A percentile compares a stretch with the other conserved stretches of the same genome.
phyloP scores from a whole-genome alignment of 176 grass and related monocot species.

The Oryza glumipatula region DNA sequence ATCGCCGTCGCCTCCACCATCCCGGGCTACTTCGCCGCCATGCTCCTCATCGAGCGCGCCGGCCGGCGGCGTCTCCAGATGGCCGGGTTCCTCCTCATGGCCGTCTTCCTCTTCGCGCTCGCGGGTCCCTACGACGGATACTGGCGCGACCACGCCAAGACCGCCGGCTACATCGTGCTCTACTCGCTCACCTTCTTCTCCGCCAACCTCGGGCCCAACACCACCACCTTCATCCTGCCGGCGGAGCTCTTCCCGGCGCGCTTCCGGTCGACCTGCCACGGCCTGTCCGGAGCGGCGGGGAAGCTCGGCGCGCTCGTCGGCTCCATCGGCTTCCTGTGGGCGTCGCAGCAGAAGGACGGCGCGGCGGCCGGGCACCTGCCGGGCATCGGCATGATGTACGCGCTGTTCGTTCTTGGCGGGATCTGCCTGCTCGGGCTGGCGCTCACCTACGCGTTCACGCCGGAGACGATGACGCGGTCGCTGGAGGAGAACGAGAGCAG shows the following conservation, averaged over 20 bases:
- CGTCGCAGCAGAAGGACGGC: constrained; percentile 41
- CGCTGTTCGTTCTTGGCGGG: constrained; percentile 54
- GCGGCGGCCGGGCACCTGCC: neutral
- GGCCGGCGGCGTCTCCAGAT: constrained; percentile 57
- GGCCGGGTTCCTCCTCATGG: constrained; percentile 66
- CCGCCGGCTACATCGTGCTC: constrained; percentile 53
- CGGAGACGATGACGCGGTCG: constrained; percentile 67
- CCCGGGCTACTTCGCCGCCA: constrained; percentile 60
- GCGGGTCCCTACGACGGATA: constrained; percentile 57
- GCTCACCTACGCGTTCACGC: constrained; percentile 58
- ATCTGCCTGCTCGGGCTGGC: constrained; percentile 57
- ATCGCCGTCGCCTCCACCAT: constrained; percentile 56
- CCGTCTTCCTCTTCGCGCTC: constrained; percentile 60
- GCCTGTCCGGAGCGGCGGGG: constrained; percentile 54
- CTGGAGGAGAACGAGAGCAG: constrained; percentile 75
- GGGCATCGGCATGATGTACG: constrained; percentile 60
- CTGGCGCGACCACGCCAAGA: constrained; percentile 44
- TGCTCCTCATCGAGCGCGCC: constrained; percentile 51
- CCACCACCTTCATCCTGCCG: constrained; percentile 69
- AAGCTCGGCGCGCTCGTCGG: constrained; percentile 55
- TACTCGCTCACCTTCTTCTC: constrained; percentile 75
- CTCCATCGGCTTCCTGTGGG: constrained; percentile 53
- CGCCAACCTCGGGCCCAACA: constrained; percentile 78
- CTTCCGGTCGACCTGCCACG: constrained; percentile 61
- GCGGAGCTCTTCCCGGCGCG: constrained; percentile 68